Percentiles rank a stretch among this genome's conserved stretches.
Evolutionary conservation across 441 rosid genomes (phyloP).

Genomic region (Pelargonium fulgidum): DNA sequence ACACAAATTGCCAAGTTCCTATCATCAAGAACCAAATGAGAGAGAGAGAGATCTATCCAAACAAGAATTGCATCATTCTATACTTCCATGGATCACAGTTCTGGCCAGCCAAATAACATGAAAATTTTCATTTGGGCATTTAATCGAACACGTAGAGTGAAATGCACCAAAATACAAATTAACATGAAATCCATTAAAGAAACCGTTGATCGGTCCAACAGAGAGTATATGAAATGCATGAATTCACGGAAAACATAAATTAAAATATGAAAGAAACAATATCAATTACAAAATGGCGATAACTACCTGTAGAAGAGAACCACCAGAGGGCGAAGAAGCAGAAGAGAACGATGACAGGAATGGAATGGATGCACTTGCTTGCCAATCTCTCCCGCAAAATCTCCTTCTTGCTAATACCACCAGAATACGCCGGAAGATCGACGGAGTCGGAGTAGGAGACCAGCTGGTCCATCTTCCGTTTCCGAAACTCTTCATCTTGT

Average conservation of each 20-base stretch:
- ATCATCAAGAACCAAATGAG: background rate
- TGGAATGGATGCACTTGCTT: constrained; percentile 38
- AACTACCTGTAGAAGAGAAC: constrained; percentile 53
- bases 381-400: constrained; percentile 16
- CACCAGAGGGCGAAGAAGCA: constrained; percentile 56
- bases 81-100: background rate
- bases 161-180: background rate
- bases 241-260: background rate
- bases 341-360: constrained; percentile 45
- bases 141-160: background rate
- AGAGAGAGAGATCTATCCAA: background rate
- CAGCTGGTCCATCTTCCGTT: background rate
- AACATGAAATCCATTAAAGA: background rate
- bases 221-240: background rate
- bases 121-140: constrained; percentile 5
- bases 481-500: background rate
- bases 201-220: background rate
- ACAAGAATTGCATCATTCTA: background rate
- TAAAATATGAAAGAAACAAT: background rate
- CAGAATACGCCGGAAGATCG: background rate
- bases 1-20: too few relatives aligned
- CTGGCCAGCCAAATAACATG: background rate
- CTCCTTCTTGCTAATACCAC: constrained; percentile 12
- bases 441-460: background rate
- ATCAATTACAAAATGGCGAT: background rate